phyloP scores from a whole-genome alignment of 2,329 filamentous ascomycete genomes.

The Talaromyces sp. region DNA sequence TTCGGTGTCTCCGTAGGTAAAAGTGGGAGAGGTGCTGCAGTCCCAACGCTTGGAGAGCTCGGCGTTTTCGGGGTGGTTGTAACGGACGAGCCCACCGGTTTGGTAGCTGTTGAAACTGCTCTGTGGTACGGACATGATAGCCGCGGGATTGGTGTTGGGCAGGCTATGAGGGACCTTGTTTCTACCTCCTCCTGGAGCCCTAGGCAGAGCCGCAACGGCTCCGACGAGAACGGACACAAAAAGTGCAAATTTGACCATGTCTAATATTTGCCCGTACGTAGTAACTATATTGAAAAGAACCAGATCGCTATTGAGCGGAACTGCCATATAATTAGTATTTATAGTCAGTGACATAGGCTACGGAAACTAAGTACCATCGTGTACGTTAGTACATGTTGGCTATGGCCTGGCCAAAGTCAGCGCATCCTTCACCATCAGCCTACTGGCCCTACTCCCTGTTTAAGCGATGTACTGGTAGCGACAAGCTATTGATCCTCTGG shows the following conservation, averaged over 20 bases:
- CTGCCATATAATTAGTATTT: no score
- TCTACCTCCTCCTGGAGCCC: not conserved
- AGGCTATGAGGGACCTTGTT: conserved; percentile 5
- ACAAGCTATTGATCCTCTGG: no score
- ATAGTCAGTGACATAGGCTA: no score
- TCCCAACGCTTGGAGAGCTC: conserved; percentile 3
- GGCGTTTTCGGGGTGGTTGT: not conserved
- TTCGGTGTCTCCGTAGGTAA: conserved; percentile 5
- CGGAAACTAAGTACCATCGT: no score
- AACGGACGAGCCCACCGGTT: conserved; percentile 4
- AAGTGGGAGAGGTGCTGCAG: conserved; percentile 3
- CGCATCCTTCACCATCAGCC: no score
- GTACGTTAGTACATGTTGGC: no score
- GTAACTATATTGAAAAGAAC: not conserved
- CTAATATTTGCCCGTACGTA: not conserved
- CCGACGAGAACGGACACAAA: not conserved
- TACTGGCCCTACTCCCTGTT: no score
- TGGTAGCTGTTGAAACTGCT: conserved; percentile 3
- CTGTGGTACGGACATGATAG: conserved; percentile 3
- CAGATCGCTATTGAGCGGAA: not conserved
- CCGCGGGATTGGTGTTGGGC: not conserved
- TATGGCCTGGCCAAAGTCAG: no score
- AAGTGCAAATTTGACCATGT: not conserved
- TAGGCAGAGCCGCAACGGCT: not conserved
- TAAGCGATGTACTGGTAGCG: no score